Evolutionary conservation across 2,329 filamentous ascomycete genomes (phyloP).

Genomic region (Pseudogymnoascus sp.): DNA sequence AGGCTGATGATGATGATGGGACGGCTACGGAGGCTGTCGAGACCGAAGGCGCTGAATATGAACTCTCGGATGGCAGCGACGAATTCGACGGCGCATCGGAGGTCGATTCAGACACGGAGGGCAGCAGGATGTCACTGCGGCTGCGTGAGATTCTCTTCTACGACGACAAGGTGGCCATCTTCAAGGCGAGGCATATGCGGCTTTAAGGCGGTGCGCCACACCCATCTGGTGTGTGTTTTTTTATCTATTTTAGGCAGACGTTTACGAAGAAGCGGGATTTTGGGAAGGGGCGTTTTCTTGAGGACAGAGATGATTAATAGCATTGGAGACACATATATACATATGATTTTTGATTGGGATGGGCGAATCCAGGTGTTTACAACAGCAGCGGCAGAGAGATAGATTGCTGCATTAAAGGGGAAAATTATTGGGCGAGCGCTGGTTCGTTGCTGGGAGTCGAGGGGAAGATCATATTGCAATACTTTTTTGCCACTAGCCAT

Average conservation of each 20-base stretch:
- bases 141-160: conserved; percentile 76
- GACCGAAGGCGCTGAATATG: conserved; percentile 30
- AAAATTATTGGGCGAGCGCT: neutral
- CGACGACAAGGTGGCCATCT: conserved; percentile 74
- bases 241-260: neutral
- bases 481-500: neutral
- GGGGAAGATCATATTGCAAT: neutral
- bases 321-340: neutral
- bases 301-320: neutral
- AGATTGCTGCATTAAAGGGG: neutral
- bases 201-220: conserved; percentile 25
- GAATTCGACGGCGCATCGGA: conserved; percentile 34
- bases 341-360: neutral
- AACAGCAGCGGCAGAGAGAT: neutral
- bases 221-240: neutral
- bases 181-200: conserved; percentile 61
- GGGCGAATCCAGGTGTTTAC: neutral
- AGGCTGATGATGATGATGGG: conserved; percentile 31
- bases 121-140: conserved; percentile 42
- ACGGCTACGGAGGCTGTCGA: conserved; percentile 27
- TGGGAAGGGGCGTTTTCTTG: neutral
- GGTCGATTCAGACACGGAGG: conserved; percentile 31
- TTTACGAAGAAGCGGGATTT: neutral
- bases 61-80: conserved; percentile 36
- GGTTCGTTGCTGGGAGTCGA: neutral